These are phyloP conservation scores for Didymella sp. DNA, from an alignment of 2,329 filamentous ascomycete species.

Conservation along the genomic window DNA sequence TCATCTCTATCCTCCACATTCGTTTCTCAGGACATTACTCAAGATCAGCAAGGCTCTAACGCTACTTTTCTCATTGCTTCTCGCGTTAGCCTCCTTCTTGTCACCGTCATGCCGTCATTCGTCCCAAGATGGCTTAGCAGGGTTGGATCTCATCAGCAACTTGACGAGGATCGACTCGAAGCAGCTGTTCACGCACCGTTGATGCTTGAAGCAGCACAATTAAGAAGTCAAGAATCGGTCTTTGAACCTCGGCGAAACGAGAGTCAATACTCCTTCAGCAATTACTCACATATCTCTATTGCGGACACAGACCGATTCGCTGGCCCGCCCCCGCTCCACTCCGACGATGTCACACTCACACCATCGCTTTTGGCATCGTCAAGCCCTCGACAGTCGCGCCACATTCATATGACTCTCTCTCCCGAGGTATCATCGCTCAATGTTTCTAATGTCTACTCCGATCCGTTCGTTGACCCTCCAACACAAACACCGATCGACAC, in stretches of 20 bases:
- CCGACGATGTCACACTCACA: neutral
- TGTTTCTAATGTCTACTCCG: neutral
- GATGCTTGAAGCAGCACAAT: slow-evolving; percentile 8
- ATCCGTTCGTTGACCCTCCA: neutral
- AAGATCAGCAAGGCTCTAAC: neutral
- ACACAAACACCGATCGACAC: neutral
- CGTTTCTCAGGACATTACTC: neutral
- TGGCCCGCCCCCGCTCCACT: neutral
- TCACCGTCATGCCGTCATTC: neutral
- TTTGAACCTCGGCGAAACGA: neutral
- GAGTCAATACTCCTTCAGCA: slow-evolving; percentile 3
- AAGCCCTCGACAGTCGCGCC: neutral
- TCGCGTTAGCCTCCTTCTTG: neutral
- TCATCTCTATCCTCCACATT: neutral
- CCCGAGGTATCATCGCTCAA: neutral
- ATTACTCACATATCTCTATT: neutral
- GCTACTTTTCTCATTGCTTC: neutral
- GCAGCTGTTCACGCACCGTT: neutral
- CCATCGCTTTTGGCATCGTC: slow-evolving; percentile 3
- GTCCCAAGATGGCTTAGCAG: neutral
- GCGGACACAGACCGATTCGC: neutral
- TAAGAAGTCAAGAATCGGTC: slow-evolving; percentile 2
- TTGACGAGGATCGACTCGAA: slow-evolving; percentile 2
- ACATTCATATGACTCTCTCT: slow-evolving; percentile 4
- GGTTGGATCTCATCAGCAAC: neutral